Conservation (phyloP, 2,329 filamentous ascomycete species). For the Neonectria punicea region DNA sequence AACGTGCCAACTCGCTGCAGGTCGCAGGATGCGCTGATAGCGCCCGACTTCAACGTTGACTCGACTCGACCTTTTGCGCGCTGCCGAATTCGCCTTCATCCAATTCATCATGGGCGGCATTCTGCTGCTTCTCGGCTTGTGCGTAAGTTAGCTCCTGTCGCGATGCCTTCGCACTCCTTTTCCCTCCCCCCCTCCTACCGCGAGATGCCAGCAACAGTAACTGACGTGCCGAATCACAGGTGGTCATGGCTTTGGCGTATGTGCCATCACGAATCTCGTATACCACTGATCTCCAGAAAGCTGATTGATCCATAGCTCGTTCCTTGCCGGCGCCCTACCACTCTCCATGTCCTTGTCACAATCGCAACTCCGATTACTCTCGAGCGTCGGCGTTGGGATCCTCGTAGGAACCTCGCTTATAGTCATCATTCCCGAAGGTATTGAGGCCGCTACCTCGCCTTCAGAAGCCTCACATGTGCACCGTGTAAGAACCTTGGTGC, state of each 20-base stretch:
- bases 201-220: slow-evolving; percentile 17
- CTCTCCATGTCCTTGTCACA: slow-evolving; percentile 88
- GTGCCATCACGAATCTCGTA: slow-evolving; percentile 41
- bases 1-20: slow-evolving; percentile 21
- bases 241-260: slow-evolving; percentile 70
- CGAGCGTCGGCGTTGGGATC: slow-evolving; percentile 91
- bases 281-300: slow-evolving; percentile 25
- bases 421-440: slow-evolving; percentile 96
- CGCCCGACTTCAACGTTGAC: slow-evolving; percentile 21
- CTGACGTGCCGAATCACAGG: slow-evolving; percentile 48
- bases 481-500: slow-evolving; percentile 46
- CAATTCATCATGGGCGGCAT: slow-evolving; percentile 51
- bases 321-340: slow-evolving; percentile 90
- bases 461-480: slow-evolving; percentile 53
- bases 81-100: slow-evolving; percentile 24
- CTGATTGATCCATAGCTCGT: slow-evolving; percentile 72
- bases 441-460: slow-evolving; percentile 84
- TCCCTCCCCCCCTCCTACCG: not conserved
- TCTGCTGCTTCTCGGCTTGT: slow-evolving; percentile 53
- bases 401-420: slow-evolving; percentile 95
- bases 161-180: not conserved
- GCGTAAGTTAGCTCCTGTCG: slow-evolving; percentile 47
- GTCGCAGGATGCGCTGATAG: slow-evolving; percentile 42
- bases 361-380: slow-evolving; percentile 88
- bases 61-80: slow-evolving; percentile 23